Evolutionary conservation across 352 stramenopile genomes (phyloP), one percentile per base, ranked within the genome.

Genomic region (Pythium angustatum): DNA sequence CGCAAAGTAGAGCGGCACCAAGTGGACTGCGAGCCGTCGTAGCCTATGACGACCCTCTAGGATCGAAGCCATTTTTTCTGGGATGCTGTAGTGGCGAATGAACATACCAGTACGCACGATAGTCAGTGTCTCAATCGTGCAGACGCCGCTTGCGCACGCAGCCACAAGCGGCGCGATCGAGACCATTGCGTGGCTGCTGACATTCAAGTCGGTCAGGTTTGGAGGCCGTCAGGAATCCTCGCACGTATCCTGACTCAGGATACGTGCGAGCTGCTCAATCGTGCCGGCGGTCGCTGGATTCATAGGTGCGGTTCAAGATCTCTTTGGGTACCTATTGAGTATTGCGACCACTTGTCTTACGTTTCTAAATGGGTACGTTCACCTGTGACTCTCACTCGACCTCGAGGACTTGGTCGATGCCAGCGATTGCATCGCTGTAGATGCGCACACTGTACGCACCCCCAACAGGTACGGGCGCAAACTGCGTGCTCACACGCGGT

Each of bases 371-470:
- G 33, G 26, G 22, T 48, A 58, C 51, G 26, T n/a, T n/a, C n/a
- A n/a, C n/a, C n/a, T n/a, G n/a, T n/a, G 44, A 19, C 14, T 41
- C 19, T 57, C 38, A 58, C 5, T 17, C 30, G 11, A 54, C 12
- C 45, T 63, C 43, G 22, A 64, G n/a, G 15, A 62, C 30, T 14
- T 66, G 57, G 54, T 72, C 58, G 47, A 72, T 55, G 31, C 65
- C 65, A 1, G 54, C 59, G 54, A 92, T 81, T 22, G 81, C 76
- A 58, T 92, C 83, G 10, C 76, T 71, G 44, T 83, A 71, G 7
- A 90, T 67, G 2, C 60, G 45, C 7, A 80, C 76, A 19, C 65
- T 48, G 31, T 49, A 64, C 33, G 14, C 50, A 24, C 28, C 52
- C 34, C 58, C 58, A 19, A 47, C 48, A 15, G 69, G 27, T 21